Evolutionary conservation across 306 rosid genomes (phyloP), one percentile per base, ranked within the genome.

Genomic region (Cicer arietinum): DNA sequence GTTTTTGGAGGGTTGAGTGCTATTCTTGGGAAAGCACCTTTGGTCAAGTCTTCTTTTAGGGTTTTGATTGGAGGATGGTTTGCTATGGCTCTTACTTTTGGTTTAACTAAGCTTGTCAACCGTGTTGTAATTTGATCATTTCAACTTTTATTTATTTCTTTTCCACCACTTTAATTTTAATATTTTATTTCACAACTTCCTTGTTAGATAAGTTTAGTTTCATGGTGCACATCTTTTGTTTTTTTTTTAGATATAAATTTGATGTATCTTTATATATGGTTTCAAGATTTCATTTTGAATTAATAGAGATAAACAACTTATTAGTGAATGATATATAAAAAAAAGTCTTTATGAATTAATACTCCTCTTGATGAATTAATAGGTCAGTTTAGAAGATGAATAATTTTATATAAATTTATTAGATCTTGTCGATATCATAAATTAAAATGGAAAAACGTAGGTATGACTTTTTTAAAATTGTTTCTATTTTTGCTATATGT

Each of bases 11-110:
- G 6, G n/a, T 13, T 75, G 5, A 37, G 65, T 64, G 72, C 56
- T 25, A 1, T 51, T 64, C 30, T 75, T 8, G 79, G 79, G 35
- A 75, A 75, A 65, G 64, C 79, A 18, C 73, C 79, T 1, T 5
- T 52, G 17, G 6, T 75, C 0, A 75, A 75, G 37, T 75, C 79
- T 1, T 50, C 65, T 64, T 20, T 64, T 0, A 75, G 79, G 65
- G 73, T 75, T 64, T 41, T 75, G 73, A 64, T 75, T 64, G 79
- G 79, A 2, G 79, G 79, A 1, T 75, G 79, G 79, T n/a, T 75
- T 7, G 79, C 79, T 44, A 75, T 75, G 79, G 60, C 79, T 10
- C 13, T 75, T 64, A 75, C 79, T 75, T 75, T 75, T 52, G 73
- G 65, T 18, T 64, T 75, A 40, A 75, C 79, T n/a, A 75, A 75